Evolutionary conservation across 1,284 basidiomycete species (phyloP).

Genomic region (Polyporus tsugae): DNA sequence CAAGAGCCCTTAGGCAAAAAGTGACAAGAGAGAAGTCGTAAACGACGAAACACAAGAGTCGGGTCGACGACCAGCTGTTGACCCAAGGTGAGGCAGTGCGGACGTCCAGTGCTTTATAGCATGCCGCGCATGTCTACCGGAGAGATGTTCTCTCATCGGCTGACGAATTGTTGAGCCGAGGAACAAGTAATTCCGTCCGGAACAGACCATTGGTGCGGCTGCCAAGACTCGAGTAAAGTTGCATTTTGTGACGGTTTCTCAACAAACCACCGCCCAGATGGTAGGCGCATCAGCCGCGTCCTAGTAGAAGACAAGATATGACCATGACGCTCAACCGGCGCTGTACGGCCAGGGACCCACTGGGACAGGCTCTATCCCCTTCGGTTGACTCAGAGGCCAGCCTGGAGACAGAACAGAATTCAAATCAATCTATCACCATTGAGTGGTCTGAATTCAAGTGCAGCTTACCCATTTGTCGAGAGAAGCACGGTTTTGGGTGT

Average conservation of each 20-base stretch:
- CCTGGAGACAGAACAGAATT: neutral
- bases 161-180: neutral
- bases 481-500: neutral
- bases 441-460: neutral
- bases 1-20: neutral
- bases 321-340: neutral
- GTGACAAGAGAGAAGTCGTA: neutral
- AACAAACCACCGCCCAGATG: neutral
- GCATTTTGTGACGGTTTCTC: neutral
- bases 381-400: neutral
- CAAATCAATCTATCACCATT: neutral
- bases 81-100: neutral
- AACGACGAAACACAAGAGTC: neutral
- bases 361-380: neutral
- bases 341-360: neutral
- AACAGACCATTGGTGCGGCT: neutral
- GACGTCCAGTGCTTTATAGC: neutral
- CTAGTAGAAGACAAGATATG: neutral
- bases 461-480: neutral
- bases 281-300: neutral
- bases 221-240: neutral
- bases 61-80: conserved; percentile 25
- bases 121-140: too few species aligned
- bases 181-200: neutral
- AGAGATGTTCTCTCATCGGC: neutral